Percentiles rank a stretch among this genome's conserved stretches.
phyloP scores from a whole-genome alignment of 1,284 basidiomycete genomes.

The Cryptococcus amylolentus region DNA sequence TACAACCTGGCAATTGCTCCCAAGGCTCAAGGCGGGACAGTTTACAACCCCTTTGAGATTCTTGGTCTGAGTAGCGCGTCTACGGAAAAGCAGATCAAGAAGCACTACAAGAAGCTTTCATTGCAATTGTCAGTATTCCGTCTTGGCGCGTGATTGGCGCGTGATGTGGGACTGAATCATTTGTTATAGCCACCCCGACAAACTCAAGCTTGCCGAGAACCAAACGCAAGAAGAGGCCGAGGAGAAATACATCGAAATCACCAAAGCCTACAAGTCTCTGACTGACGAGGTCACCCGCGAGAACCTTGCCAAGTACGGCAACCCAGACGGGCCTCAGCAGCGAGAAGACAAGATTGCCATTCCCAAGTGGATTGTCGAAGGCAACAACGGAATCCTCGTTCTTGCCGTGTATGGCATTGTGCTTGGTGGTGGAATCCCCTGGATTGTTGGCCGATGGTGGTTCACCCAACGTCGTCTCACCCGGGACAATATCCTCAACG shows the following conservation, averaged over 20 bases:
- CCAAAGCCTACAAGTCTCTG: constrained; percentile 97
- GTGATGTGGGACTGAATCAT: background rate
- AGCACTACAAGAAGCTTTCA: constrained; percentile 93
- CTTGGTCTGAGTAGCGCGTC: constrained; percentile 70
- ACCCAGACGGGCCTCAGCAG: constrained; percentile 95
- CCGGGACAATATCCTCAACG: constrained; percentile 84
- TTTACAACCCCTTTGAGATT: constrained; percentile 95
- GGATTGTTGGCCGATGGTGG: constrained; percentile 95
- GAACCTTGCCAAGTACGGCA: constrained; percentile 87
- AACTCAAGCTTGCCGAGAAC: constrained; percentile 77
- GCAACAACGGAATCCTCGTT: constrained; percentile 87
- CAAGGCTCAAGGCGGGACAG: constrained; percentile 59
- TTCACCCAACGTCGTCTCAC: constrained; percentile 87
- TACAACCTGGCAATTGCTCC: constrained; percentile 62
- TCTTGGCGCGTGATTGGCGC: background rate
- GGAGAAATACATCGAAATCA: constrained; percentile 84
- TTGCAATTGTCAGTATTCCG: constrained; percentile 66
- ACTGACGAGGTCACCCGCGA: constrained; percentile 91
- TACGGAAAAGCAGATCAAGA: constrained; percentile 90
- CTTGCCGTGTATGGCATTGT: constrained; percentile 81
- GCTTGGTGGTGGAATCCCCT: constrained; percentile 82
- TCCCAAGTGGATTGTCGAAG: constrained; percentile 89
- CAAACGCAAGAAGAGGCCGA: constrained; percentile 88
- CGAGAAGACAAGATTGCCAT: constrained; percentile 94
- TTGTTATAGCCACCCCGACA: constrained; percentile 82